These are phyloP conservation scores for Fusarium duplospermum DNA, from an alignment of 2,329 filamentous ascomycete genomes.

Conservation along the genomic window DNA sequence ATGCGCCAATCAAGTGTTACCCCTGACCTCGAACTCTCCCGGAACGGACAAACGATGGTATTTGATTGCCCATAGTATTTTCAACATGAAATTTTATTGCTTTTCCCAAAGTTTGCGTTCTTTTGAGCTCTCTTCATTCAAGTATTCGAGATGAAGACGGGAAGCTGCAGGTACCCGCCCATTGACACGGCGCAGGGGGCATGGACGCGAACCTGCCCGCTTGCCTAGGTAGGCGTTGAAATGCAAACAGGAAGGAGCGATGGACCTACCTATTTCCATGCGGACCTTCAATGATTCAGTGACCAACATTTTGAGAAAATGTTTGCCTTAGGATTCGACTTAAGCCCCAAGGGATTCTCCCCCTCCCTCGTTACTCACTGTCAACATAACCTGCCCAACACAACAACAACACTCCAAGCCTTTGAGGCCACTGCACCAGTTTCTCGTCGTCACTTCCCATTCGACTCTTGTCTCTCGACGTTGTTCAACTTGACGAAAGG, in stretches of 20 bases:
- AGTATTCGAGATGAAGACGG: not conserved
- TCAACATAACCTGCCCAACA: not conserved
- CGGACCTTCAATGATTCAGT: not conserved
- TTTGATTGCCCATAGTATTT: not conserved
- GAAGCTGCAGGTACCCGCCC: not conserved
- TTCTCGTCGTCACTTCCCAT: not conserved
- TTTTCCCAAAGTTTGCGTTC: not conserved
- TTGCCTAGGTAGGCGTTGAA: not conserved
- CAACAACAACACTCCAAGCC: not conserved
- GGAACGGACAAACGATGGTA: not conserved
- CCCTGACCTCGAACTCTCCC: not conserved
- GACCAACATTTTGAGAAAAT: not conserved
- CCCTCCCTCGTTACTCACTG: not conserved
- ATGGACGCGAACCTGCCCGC: not conserved
- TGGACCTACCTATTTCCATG: not conserved
- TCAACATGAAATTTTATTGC: not conserved
- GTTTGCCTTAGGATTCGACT: not conserved
- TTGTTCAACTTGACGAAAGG: not conserved
- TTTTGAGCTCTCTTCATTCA: not conserved
- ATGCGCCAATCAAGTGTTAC: not conserved
- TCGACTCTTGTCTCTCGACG: too few species aligned
- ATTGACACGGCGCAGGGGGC: not conserved
- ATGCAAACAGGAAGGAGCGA: not conserved
- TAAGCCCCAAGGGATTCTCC: not conserved
- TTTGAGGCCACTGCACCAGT: not conserved